A percentile compares a stretch with the other conserved stretches of the same genome.
These are phyloP conservation scores for Dichomitus squalens DNA, from an alignment of 1,284 basidiomycete genomes.

Conservation along the genomic window DNA sequence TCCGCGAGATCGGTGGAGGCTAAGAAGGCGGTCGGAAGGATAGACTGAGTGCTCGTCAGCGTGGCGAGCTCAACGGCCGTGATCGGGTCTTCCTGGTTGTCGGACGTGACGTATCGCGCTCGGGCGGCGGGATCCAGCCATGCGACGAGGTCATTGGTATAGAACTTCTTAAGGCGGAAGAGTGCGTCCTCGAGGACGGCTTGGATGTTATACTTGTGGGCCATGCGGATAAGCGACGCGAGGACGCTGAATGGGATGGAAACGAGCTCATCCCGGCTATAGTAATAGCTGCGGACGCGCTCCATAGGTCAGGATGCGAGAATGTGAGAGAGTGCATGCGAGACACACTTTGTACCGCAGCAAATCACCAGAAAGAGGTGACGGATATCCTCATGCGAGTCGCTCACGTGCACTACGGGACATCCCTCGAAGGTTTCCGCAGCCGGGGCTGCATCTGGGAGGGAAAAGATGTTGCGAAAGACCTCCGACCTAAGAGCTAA, in stretches of 20 bases:
- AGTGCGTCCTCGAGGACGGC: slow-evolving; percentile 11
- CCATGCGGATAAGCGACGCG: slow-evolving; percentile 13
- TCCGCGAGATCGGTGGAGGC: background rate
- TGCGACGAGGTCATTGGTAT: background rate
- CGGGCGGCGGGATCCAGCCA: slow-evolving; percentile 1
- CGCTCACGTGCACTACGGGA: slow-evolving; percentile 17
- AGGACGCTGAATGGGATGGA: slow-evolving; percentile 3
- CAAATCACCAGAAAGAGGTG: slow-evolving; percentile 14
- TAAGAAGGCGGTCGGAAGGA: slow-evolving; percentile 10
- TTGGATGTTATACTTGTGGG: slow-evolving; percentile 18
- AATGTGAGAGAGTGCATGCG: background rate
- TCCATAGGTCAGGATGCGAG: background rate
- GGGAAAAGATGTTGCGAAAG: slow-evolving; percentile 21
- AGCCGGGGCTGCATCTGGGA: slow-evolving; percentile 10
- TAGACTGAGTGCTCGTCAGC: slow-evolving; percentile 1
- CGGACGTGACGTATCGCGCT: background rate
- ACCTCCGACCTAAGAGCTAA: slow-evolving; percentile 21
- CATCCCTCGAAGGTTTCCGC: slow-evolving; percentile 16
- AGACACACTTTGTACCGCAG: slow-evolving; percentile 11
- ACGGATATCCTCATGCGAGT: slow-evolving; percentile 18
- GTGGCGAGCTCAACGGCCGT: slow-evolving; percentile 5
- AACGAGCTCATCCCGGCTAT: background rate
- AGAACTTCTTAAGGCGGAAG: slow-evolving; percentile 11
- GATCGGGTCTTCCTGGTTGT: background rate
- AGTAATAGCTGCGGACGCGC: slow-evolving; percentile 9